A percentile compares a stretch with the other conserved stretches of the same genome.
phyloP scores from a whole-genome alignment of 2,329 filamentous ascomycete species.

The Nemania sp. region DNA sequence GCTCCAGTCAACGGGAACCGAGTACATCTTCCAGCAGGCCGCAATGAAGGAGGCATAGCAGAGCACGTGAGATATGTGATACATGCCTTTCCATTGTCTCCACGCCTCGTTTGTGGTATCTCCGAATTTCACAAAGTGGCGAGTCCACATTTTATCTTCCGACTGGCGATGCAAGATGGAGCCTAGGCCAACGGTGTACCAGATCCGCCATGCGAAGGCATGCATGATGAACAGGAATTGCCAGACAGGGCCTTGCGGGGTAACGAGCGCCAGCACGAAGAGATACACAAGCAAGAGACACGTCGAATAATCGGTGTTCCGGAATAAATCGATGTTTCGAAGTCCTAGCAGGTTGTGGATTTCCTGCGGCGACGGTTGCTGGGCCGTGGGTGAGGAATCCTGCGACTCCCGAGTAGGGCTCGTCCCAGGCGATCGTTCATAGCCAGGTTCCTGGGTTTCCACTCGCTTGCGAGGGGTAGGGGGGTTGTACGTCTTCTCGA shows the following conservation, averaged over 20 bases:
- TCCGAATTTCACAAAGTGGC: conserved; percentile 96
- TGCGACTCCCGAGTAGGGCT: conserved; percentile 27
- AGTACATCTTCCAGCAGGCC: conserved; percentile 96
- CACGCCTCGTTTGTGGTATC: conserved; percentile 90
- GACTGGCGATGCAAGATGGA: conserved; percentile 85
- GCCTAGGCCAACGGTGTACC: conserved; percentile 89
- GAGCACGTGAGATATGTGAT: conserved; percentile 89
- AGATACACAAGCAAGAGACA: conserved; percentile 78
- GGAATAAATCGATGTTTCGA: conserved; percentile 84
- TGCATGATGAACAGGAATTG: conserved; percentile 81
- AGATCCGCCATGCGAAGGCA: conserved; percentile 82
- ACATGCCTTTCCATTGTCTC: conserved; percentile 97
- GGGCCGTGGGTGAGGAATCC: conserved; percentile 28
- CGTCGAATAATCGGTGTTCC: conserved; percentile 81
- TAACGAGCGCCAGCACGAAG: conserved; percentile 71
- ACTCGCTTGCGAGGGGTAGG: conserved; percentile 71
- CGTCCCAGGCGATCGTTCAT: conserved; percentile 24
- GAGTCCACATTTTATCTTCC: conserved; percentile 89
- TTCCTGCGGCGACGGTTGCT: conserved; percentile 58
- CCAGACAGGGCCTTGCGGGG: conserved; percentile 75
- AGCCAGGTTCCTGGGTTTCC: conserved; percentile 31
- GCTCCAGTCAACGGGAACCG: conserved; percentile 81
- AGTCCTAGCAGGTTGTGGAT: conserved; percentile 85
- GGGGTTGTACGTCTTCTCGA: conserved; percentile 96
- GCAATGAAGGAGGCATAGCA: conserved; percentile 88